Evolutionary conservation across 176 grass and related monocot genomes (phyloP).

Genomic region (Triticum monococcum): DNA sequence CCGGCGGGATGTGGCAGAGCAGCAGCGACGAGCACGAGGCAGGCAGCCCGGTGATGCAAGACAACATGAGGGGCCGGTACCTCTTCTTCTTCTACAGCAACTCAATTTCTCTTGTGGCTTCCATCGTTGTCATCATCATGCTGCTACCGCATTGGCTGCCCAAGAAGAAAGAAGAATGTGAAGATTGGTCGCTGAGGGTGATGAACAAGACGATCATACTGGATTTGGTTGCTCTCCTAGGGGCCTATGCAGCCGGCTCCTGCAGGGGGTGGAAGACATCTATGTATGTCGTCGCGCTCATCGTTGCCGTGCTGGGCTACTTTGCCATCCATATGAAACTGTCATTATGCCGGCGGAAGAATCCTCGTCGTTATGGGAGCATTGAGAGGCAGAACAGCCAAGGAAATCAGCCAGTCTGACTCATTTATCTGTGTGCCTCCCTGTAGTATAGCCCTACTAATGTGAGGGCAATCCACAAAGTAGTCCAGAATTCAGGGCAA

Average conservation of each 20-base stretch:
- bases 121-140: background rate
- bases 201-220: background rate
- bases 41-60: background rate
- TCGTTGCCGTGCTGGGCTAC: background rate
- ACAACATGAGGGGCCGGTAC: background rate
- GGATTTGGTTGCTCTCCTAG: background rate
- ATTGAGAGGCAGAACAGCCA: background rate
- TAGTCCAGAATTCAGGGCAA: background rate
- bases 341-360: background rate
- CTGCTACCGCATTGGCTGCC: background rate
- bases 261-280: background rate
- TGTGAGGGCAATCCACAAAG: background rate
- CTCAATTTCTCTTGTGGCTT: background rate
- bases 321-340: background rate
- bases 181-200: background rate
- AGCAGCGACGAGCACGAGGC: background rate
- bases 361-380: background rate
- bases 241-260: background rate
- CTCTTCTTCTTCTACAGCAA: background rate
- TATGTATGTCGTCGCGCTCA: background rate
- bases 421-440: background rate
- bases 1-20: background rate
- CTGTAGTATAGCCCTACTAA: background rate
- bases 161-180: background rate
- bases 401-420: background rate